Percentiles rank a stretch among this genome's conserved stretches.
These are phyloP conservation scores for Parafenestella ontariensis DNA, from an alignment of 2,329 filamentous ascomycete genomes.

Conservation along the genomic window DNA sequence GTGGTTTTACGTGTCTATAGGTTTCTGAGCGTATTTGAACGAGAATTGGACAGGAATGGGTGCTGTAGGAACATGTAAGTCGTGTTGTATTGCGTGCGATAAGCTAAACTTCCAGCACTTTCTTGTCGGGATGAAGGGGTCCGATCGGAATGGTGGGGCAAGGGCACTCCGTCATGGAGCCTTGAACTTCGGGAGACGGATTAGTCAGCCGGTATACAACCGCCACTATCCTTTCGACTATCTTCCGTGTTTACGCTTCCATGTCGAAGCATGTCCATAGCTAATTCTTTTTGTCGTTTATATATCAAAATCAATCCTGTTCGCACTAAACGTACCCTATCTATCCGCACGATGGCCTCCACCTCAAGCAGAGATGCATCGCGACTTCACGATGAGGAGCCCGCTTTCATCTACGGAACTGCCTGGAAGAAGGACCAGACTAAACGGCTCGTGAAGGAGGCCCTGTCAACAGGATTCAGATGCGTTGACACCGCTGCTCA, in stretches of 20 bases:
- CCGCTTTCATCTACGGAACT: constrained; percentile 73
- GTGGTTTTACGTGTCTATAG: not conserved
- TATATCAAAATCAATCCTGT: not conserved
- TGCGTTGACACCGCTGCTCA: constrained; percentile 81
- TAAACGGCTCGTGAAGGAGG: constrained; percentile 70
- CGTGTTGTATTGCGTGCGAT: not conserved
- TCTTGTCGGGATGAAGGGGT: constrained; percentile 17
- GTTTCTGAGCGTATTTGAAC: not conserved
- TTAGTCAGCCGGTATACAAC: constrained; percentile 11
- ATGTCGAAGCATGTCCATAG: not conserved
- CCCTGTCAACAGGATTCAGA: constrained; percentile 72
- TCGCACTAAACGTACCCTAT: not conserved
- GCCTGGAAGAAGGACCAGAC: constrained; percentile 83
- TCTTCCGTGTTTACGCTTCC: not conserved
- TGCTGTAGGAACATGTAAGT: not conserved
- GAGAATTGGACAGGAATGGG: not conserved
- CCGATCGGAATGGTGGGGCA: constrained; percentile 24
- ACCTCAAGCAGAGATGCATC: constrained; percentile 16
- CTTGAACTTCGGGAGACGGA: not conserved
- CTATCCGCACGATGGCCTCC: constrained; percentile 3
- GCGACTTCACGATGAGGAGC: constrained; percentile 19
- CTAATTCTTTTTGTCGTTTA: not conserved
- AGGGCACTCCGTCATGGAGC: constrained; percentile 3
- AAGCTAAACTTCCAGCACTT: constrained; percentile 9
- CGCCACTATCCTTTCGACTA: not conserved